These are phyloP conservation scores for Bryoglossum gracile DNA, from an alignment of 495 filamentous ascomycete species.

Conservation along the genomic window DNA sequence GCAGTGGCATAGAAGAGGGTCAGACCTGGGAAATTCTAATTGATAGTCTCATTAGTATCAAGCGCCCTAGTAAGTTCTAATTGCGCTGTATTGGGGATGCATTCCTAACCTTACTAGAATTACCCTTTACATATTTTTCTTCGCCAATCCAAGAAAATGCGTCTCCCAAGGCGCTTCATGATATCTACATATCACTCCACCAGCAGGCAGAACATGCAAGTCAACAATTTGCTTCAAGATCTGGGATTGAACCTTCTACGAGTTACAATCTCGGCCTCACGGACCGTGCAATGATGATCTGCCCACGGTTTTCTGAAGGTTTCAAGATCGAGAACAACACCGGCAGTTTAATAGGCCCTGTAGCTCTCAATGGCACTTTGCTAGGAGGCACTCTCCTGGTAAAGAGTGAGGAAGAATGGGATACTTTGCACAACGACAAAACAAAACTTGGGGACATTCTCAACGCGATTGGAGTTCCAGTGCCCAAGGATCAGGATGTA, in stretches of 20 bases:
- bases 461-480: slow-evolving; percentile 52
- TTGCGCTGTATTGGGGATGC: background rate
- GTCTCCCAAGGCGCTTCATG: slow-evolving; percentile 33
- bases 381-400: slow-evolving; percentile 79
- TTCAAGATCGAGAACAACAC: slow-evolving; percentile 18
- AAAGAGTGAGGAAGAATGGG: slow-evolving; percentile 65
- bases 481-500: background rate
- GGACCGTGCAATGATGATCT: slow-evolving; percentile 56
- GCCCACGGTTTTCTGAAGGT: slow-evolving; percentile 50
- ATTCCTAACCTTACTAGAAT: slow-evolving; percentile 2
- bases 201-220: slow-evolving; percentile 35
- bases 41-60: slow-evolving; percentile 31
- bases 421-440: slow-evolving; percentile 46
- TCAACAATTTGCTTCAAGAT: background rate
- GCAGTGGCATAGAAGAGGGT: slow-evolving; percentile 30
- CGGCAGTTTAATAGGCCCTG: slow-evolving; percentile 37
- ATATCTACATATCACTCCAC: slow-evolving; percentile 49
- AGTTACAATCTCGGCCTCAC: slow-evolving; percentile 82
- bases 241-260: slow-evolving; percentile 46
- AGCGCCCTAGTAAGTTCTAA: slow-evolving; percentile 3
- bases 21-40: slow-evolving; percentile 46
- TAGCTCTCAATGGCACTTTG: slow-evolving; percentile 71
- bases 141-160: slow-evolving; percentile 35
- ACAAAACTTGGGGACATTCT: slow-evolving; percentile 48
- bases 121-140: slow-evolving; percentile 50